Conservation (phyloP, 257 asterid genomes). For the Verbena officinalis region DNA sequence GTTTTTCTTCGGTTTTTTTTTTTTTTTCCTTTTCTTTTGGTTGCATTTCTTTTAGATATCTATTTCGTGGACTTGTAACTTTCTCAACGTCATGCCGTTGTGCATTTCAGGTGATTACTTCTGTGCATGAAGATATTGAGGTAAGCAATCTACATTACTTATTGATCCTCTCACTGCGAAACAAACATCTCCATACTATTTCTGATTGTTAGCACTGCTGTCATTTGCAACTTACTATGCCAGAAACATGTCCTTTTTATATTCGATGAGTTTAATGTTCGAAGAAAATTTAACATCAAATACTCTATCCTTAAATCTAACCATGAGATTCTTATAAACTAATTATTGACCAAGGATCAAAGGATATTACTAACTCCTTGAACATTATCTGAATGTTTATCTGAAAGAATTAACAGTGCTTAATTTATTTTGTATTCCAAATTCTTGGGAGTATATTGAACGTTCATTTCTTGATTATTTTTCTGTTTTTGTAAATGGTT, state of each 20-base stretch:
- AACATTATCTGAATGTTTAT: neutral
- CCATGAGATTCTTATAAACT: constrained; percentile 3
- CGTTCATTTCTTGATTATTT: neutral
- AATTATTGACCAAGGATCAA: neutral
- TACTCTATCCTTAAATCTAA: constrained; percentile 15
- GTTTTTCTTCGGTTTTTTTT: no score
- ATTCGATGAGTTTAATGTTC: constrained; percentile 5
- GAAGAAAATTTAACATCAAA: constrained; percentile 3
- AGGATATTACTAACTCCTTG: constrained; percentile 5
- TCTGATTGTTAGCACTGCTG: neutral
- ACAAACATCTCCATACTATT: neutral
- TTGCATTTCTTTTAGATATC: neutral
- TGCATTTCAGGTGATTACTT: constrained; percentile 58
- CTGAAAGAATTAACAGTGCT: neutral
- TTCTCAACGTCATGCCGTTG: constrained; percentile 1
- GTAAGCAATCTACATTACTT: constrained; percentile 36
- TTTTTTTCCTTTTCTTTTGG: no score
- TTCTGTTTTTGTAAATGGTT: constrained; percentile 6
- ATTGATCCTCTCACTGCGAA: neutral
- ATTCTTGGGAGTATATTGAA: neutral
- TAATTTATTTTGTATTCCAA: neutral
- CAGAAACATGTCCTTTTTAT: neutral
- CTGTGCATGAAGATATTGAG: constrained; percentile 62
- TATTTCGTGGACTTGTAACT: constrained; percentile 23
- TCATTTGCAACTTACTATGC: constrained; percentile 1